Conservation (phyloP, 139 green algal genomes). For the Axilococcus clingmanii region DNA sequence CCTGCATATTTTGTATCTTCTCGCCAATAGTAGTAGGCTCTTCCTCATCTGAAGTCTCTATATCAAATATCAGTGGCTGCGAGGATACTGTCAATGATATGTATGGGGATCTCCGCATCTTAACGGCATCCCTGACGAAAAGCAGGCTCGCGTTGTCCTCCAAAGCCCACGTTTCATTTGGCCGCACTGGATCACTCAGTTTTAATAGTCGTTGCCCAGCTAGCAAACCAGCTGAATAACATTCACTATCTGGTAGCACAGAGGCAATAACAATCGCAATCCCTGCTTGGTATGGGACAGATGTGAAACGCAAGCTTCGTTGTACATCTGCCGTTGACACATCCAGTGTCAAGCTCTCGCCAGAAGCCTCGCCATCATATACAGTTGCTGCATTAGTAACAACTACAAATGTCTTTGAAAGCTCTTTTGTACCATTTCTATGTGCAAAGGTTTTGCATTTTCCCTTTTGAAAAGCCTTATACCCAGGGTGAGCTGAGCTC, state of each 20-base stretch:
- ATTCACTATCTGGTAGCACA: not conserved
- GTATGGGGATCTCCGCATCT: not conserved
- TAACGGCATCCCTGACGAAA: conserved; percentile 1
- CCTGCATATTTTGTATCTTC: not conserved
- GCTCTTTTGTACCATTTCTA: too few species aligned
- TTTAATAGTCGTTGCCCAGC: conserved; percentile 9
- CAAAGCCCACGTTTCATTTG: conserved; percentile 4
- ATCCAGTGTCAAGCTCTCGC: not conserved
- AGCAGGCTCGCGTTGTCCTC: conserved; percentile 3
- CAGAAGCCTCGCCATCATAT: too few species aligned
- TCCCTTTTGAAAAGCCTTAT: not conserved
- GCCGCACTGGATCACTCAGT: conserved; percentile 4
- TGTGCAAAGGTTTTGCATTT: too few species aligned
- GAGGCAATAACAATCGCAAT: not conserved
- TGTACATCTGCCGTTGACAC: not conserved
- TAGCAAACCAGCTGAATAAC: not conserved
- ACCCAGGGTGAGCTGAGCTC: conserved; percentile 1
- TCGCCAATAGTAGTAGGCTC: not conserved
- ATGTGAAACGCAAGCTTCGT: not conserved
- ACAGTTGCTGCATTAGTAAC: not conserved
- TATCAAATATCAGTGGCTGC: not conserved
- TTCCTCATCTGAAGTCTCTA: not conserved
- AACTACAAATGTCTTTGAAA: too few species aligned
- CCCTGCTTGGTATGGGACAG: not conserved
- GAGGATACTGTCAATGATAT: not conserved